Evolutionary conservation across 1,139 yeast genomes (phyloP).

Genomic region (Geotrichum australiense): DNA sequence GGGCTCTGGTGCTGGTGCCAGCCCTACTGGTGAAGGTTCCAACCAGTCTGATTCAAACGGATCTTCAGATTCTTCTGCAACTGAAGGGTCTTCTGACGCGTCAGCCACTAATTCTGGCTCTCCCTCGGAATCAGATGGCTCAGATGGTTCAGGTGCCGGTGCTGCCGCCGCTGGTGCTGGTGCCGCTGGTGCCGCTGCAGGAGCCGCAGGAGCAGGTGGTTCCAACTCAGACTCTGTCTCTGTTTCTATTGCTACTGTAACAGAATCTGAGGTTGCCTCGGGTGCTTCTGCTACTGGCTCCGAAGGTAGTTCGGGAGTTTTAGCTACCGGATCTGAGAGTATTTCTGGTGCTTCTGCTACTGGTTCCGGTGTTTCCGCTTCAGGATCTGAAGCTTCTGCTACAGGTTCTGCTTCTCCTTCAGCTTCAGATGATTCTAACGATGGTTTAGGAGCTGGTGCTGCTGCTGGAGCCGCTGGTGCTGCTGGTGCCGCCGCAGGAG

Average conservation of each 20-base stretch:
- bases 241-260: conserved; percentile 6
- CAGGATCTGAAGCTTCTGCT: conserved; percentile 8
- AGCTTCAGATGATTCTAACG: conserved; percentile 13
- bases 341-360: conserved; percentile 5
- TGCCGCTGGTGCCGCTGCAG: background rate
- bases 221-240: conserved; percentile 7
- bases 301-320: no score
- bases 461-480: background rate
- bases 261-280: conserved; percentile 5
- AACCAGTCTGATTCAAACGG: conserved; percentile 4
- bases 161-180: background rate
- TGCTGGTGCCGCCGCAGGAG: conserved; percentile 2
- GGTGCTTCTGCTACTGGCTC: conserved; percentile 8
- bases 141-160: background rate
- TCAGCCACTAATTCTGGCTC: conserved; percentile 11
- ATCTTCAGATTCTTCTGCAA: conserved; percentile 1
- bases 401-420: conserved; percentile 6
- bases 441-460: conserved; percentile 6
- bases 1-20: conserved; percentile 9
- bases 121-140: conserved; percentile 1
- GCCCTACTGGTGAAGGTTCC: conserved; percentile 7
- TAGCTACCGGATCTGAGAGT: conserved; percentile 7
- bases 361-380: conserved; percentile 9
- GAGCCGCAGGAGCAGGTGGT: conserved; percentile 3
- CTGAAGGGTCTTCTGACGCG: conserved; percentile 4